Percentiles rank a stretch among this genome's conserved stretches.
phyloP scores from a whole-genome alignment of 192 early-diverging fungal species.

The Obelidium mucronatum region DNA sequence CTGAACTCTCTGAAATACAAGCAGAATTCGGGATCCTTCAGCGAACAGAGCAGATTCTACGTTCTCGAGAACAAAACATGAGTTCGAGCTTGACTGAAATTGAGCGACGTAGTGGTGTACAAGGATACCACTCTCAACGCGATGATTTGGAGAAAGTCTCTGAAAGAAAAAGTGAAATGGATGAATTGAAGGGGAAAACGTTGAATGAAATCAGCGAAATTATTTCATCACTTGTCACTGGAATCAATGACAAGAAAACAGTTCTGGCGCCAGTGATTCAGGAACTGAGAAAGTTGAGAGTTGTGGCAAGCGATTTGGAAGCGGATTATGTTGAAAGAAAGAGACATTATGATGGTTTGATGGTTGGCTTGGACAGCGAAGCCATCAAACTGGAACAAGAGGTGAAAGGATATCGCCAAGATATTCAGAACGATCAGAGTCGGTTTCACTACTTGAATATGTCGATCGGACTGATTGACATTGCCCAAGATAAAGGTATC shows the following conservation, averaged over 20 bases:
- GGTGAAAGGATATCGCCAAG: slow-evolving; percentile 50
- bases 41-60: slow-evolving; percentile 57
- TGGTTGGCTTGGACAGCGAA: slow-evolving; percentile 63
- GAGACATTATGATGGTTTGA: slow-evolving; percentile 57
- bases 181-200: slow-evolving; percentile 62
- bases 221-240: slow-evolving; percentile 53
- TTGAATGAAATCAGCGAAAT: slow-evolving; percentile 62
- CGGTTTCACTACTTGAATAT: slow-evolving; percentile 57
- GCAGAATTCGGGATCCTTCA: slow-evolving; percentile 63
- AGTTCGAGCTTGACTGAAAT: slow-evolving; percentile 9
- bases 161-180: slow-evolving; percentile 63
- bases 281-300: slow-evolving; percentile 55
- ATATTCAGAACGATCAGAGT: slow-evolving; percentile 58
- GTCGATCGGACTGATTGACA: slow-evolving; percentile 46
- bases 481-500: slow-evolving; percentile 59
- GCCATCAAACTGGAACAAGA: slow-evolving; percentile 50
- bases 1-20: slow-evolving; percentile 57
- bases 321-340: slow-evolving; percentile 64
- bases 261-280: slow-evolving; percentile 60
- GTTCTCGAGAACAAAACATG: slow-evolving; percentile 30
- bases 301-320: slow-evolving; percentile 55
- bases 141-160: slow-evolving; percentile 51
- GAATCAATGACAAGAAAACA: slow-evolving; percentile 64
- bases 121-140: slow-evolving; percentile 26
- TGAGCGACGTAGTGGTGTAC: slow-evolving; percentile 32